These are phyloP conservation scores for Globisporangium spiculum DNA, from an alignment of 352 stramenopile species.

Conservation along the genomic window DNA sequence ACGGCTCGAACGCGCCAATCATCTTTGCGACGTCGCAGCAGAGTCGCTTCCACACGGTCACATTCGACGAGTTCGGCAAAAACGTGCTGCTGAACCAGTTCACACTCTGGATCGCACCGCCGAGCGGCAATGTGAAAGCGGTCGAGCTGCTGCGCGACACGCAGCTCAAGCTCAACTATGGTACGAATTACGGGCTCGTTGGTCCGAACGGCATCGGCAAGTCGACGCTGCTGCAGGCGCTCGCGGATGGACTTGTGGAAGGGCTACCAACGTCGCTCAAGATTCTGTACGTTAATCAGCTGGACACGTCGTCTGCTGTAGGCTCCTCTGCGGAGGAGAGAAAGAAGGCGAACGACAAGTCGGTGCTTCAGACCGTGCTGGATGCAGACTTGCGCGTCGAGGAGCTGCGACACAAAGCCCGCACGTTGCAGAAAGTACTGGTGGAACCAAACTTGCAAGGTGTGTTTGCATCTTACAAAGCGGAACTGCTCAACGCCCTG, in stretches of 20 bases:
- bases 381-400: slow-evolving; percentile 41
- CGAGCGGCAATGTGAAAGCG: slow-evolving; percentile 12
- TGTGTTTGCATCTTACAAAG: slow-evolving; percentile 33
- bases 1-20: neutral
- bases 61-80: slow-evolving; percentile 57
- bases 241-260: slow-evolving; percentile 85
- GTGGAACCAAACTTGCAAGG: slow-evolving; percentile 12
- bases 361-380: slow-evolving; percentile 44
- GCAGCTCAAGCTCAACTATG: slow-evolving; percentile 72
- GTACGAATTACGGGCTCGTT: slow-evolving; percentile 79
- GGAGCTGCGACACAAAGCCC: slow-evolving; percentile 36
- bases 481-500: slow-evolving; percentile 32
- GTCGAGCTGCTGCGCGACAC: slow-evolving; percentile 66
- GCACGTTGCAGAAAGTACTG: slow-evolving; percentile 31
- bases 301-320: slow-evolving; percentile 45
- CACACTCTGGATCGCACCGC: slow-evolving; percentile 36
- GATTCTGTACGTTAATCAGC: slow-evolving; percentile 61
- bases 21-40: slow-evolving; percentile 47
- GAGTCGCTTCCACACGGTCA: slow-evolving; percentile 61
- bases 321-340: neutral
- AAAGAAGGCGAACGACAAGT: slow-evolving; percentile 18
- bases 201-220: slow-evolving; percentile 86
- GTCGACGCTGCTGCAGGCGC: slow-evolving; percentile 92
- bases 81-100: slow-evolving; percentile 61
- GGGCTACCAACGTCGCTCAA: slow-evolving; percentile 40